These are phyloP conservation scores for Phytophthora uliginosa DNA, from an alignment of 352 stramenopile genomes.

Conservation along the genomic window DNA sequence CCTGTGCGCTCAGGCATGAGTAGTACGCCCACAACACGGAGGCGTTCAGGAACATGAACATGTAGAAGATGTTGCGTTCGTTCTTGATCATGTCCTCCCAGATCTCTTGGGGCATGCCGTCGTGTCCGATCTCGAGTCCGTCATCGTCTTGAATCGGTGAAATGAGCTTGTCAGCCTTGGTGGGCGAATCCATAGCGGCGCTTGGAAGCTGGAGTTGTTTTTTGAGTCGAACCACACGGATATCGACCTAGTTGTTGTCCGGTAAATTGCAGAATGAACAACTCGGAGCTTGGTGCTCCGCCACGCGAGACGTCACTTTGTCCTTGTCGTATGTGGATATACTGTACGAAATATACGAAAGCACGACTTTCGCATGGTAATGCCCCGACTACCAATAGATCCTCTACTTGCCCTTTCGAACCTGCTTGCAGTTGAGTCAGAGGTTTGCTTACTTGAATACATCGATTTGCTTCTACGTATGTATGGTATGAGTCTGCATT, in stretches of 20 bases:
- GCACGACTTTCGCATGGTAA: not conserved
- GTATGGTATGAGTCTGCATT: not conserved
- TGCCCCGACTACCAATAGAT: not conserved
- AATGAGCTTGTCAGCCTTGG: slow-evolving; percentile 43
- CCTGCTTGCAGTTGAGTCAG: not conserved
- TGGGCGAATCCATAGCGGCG: slow-evolving; percentile 14
- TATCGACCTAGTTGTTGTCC: slow-evolving; percentile 1
- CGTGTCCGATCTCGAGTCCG: slow-evolving; percentile 22
- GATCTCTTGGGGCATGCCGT: slow-evolving; percentile 54
- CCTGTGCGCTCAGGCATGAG: slow-evolving; percentile 63
- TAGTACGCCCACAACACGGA: slow-evolving; percentile 73
- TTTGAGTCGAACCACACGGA: not conserved
- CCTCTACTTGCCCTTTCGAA: not conserved
- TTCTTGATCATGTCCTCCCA: slow-evolving; percentile 53
- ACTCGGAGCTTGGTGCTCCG: not conserved
- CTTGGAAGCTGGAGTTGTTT: not conserved
- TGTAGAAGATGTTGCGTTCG: slow-evolving; percentile 53
- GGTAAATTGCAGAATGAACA: slow-evolving; percentile 11
- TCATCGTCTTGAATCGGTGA: slow-evolving; percentile 22
- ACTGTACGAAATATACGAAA: not conserved
- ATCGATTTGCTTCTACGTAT: not conserved
- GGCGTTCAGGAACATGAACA: slow-evolving; percentile 67
- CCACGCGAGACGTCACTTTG: not conserved
- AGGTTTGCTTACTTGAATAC: not conserved
- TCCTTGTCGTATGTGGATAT: too few relatives aligned